A percentile compares a stretch with the other conserved stretches of the same genome.
Evolutionary conservation across 495 filamentous ascomycete species (phyloP).

Genomic region (Schizothecium vesticola): DNA sequence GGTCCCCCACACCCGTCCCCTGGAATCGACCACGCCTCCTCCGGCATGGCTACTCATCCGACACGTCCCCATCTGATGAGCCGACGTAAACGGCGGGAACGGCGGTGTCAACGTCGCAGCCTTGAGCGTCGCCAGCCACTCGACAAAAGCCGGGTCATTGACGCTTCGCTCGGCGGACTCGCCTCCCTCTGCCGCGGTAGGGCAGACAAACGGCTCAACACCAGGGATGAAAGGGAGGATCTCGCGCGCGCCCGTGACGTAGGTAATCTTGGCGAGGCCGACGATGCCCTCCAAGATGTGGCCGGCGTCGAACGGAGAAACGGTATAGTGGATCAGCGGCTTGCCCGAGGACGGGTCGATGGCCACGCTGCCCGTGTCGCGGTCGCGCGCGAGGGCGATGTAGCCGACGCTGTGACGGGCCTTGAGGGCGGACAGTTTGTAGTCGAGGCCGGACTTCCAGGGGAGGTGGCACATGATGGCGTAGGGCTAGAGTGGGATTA

Average conservation of each 20-base stretch:
- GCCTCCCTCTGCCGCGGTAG: slow-evolving; percentile 17
- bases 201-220: slow-evolving; percentile 61
- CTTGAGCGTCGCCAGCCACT: slow-evolving; percentile 60
- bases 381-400: slow-evolving; percentile 67
- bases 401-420: slow-evolving; percentile 59
- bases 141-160: slow-evolving; percentile 60
- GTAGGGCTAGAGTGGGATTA: slow-evolving; percentile 22
- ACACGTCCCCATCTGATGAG: slow-evolving; percentile 91
- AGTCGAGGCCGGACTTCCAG: slow-evolving; percentile 61
- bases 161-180: slow-evolving; percentile 42
- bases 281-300: slow-evolving; percentile 68
- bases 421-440: slow-evolving; percentile 58
- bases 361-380: slow-evolving; percentile 67
- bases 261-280: slow-evolving; percentile 67
- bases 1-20: slow-evolving; percentile 71
- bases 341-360: slow-evolving; percentile 63
- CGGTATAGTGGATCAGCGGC: slow-evolving; percentile 60
- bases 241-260: slow-evolving; percentile 69
- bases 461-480: slow-evolving; percentile 50
- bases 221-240: slow-evolving; percentile 60
- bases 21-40: slow-evolving; percentile 67
- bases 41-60: slow-evolving; percentile 62
- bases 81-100: slow-evolving; percentile 45
- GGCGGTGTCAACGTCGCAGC: slow-evolving; percentile 45
- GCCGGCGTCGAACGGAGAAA: slow-evolving; percentile 62